Conservation (phyloP, 164 flowering plant species). For the Protea cynaroides region DNA sequence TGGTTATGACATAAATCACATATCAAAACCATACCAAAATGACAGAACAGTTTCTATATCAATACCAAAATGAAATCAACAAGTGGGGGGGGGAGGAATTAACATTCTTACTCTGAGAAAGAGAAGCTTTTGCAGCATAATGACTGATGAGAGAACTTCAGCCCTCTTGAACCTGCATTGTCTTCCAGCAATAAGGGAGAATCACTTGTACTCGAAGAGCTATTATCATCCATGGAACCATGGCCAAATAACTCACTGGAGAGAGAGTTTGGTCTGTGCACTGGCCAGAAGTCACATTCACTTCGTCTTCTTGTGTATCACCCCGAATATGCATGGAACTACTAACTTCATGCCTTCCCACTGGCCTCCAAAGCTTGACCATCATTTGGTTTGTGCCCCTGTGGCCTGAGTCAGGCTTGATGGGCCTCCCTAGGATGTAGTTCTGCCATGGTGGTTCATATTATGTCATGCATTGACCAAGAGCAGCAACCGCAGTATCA, state of each 20-base stretch:
- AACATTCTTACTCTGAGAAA: neutral
- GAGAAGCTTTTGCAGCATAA: constrained; percentile 41
- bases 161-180: constrained; percentile 13
- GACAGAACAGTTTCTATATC: neutral
- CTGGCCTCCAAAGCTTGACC: constrained; percentile 58
- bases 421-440: constrained; percentile 23
- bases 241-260: constrained; percentile 18
- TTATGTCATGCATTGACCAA: constrained; percentile 21
- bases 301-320: constrained; percentile 21
- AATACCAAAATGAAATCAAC: neutral
- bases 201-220: neutral
- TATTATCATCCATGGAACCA: constrained; percentile 8
- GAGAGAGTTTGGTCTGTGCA: constrained; percentile 14
- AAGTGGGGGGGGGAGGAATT: neutral
- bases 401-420: constrained; percentile 28
- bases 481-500: constrained; percentile 10
- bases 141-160: constrained; percentile 33
- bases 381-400: constrained; percentile 21
- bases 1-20: neutral
- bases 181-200: constrained; percentile 8
- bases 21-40: neutral
- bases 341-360: constrained; percentile 37
- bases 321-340: constrained; percentile 17
- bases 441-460: constrained; percentile 20
- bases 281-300: constrained; percentile 13